A percentile compares a stretch with the other conserved stretches of the same genome.
These are phyloP conservation scores for Physcomitrellopsis africana DNA, from an alignment of 225 moss, liverwort and hornwort species.

Conservation along the genomic window DNA sequence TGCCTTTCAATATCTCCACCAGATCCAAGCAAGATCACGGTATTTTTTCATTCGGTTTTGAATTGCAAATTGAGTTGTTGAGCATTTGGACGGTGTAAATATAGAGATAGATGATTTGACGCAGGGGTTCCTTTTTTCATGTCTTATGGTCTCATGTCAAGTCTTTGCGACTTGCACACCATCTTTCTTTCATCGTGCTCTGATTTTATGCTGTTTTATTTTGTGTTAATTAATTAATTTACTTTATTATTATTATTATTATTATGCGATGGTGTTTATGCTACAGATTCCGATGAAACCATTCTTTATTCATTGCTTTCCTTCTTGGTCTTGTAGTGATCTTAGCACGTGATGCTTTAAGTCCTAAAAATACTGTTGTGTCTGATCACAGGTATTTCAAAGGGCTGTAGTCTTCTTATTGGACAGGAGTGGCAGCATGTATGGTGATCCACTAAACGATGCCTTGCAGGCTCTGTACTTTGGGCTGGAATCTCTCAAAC, in stretches of 20 bases:
- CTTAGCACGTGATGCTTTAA: background rate
- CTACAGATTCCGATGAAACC: background rate
- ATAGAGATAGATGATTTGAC: background rate
- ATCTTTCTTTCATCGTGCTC: background rate
- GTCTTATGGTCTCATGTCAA: background rate
- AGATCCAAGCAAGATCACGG: conserved; percentile 66
- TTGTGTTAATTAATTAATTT: no score
- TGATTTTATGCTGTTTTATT: background rate
- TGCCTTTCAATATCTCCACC: conserved; percentile 81
- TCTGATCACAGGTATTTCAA: conserved; percentile 59
- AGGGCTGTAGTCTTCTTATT: conserved; percentile 74
- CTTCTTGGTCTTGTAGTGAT: conserved; percentile 8
- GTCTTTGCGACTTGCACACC: conserved; percentile 2
- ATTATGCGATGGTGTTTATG: conserved; percentile 2
- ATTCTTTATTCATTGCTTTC: background rate
- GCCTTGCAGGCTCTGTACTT: conserved; percentile 69
- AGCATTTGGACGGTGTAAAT: background rate
- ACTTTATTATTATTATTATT: no score
- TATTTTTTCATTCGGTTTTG: conserved; percentile 29
- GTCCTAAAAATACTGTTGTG: conserved; percentile 17
- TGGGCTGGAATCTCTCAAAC: conserved; percentile 56
- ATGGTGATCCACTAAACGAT: conserved; percentile 69
- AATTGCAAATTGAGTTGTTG: background rate
- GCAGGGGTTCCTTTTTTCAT: conserved; percentile 5
- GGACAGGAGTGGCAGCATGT: conserved; percentile 85